These are phyloP conservation scores for Apiotrichum brassicae DNA, from an alignment of 1,284 basidiomycete species.

Conservation along the genomic window DNA sequence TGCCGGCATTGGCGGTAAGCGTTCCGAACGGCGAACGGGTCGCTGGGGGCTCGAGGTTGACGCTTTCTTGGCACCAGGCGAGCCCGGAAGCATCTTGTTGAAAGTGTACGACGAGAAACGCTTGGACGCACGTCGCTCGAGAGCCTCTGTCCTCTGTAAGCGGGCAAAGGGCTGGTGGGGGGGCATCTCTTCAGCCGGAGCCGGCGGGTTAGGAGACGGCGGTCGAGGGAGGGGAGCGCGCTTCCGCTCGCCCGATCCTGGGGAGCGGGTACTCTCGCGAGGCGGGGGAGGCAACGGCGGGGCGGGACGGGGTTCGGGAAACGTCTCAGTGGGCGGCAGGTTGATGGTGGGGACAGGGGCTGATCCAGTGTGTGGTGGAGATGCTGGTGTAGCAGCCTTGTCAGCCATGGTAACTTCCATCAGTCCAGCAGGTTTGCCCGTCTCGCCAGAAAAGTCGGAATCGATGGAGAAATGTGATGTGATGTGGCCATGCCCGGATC, in stretches of 20 bases:
- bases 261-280: constrained; percentile 12
- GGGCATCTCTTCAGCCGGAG: constrained; percentile 32
- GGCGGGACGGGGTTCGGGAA: constrained; percentile 1
- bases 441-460: constrained; percentile 27
- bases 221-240: neutral
- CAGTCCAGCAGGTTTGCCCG: too few species aligned
- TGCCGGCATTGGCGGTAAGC: constrained; percentile 36
- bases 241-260: neutral
- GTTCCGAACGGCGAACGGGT: constrained; percentile 30
- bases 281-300: constrained; percentile 17
- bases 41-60: constrained; percentile 32
- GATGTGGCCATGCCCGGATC: constrained; percentile 18
- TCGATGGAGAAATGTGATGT: constrained; percentile 38
- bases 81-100: constrained; percentile 75
- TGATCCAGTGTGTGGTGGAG: neutral
- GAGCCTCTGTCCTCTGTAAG: constrained; percentile 74
- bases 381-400: too few species aligned
- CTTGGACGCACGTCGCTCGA: constrained; percentile 89
- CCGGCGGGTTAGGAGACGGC: neutral
- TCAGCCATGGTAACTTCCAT: too few species aligned
- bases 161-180: constrained; percentile 63
- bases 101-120: constrained; percentile 95
- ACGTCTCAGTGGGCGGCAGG: neutral
- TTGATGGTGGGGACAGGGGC: neutral
- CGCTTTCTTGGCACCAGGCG: constrained; percentile 30